Conservation (phyloP, 805 yeast species). For the Cyberlindnera amylophila region DNA sequence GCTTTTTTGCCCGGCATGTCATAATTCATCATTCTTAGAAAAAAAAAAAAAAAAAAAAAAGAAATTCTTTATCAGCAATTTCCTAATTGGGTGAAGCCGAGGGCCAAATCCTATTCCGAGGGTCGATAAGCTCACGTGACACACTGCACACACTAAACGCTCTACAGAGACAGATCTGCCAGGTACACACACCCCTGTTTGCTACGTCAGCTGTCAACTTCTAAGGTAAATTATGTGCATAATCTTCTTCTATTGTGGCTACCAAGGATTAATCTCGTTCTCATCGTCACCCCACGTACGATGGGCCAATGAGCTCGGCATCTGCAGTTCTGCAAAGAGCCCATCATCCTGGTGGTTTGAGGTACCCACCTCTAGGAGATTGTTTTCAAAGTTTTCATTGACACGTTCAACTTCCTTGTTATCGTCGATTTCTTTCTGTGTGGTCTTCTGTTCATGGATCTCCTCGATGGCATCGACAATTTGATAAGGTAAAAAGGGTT, state of each 20-base stretch:
- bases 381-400: constrained; percentile 16
- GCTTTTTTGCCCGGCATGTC: no score
- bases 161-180: no score
- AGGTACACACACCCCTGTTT: no score
- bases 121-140: no score
- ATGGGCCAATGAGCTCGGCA: constrained; percentile 49
- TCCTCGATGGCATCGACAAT: constrained; percentile 72
- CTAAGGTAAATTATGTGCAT: no score
- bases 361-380: constrained; percentile 13
- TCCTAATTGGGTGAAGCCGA: background rate
- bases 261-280: constrained; percentile 67
- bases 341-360: constrained; percentile 39
- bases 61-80: background rate
- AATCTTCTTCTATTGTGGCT: background rate
- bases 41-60: background rate
- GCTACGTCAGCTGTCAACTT: no score
- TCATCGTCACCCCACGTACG: constrained; percentile 52
- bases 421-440: constrained; percentile 23
- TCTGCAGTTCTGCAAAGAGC: constrained; percentile 43
- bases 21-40: no score
- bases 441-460: constrained; percentile 43
- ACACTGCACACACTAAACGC: no score
- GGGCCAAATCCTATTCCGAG: no score
- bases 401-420: constrained; percentile 16
- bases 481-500: constrained; percentile 69